These are phyloP conservation scores for Lanmaoa pseudosensibilis DNA, from an alignment of 768 basidiomycete species.

Conservation along the genomic window DNA sequence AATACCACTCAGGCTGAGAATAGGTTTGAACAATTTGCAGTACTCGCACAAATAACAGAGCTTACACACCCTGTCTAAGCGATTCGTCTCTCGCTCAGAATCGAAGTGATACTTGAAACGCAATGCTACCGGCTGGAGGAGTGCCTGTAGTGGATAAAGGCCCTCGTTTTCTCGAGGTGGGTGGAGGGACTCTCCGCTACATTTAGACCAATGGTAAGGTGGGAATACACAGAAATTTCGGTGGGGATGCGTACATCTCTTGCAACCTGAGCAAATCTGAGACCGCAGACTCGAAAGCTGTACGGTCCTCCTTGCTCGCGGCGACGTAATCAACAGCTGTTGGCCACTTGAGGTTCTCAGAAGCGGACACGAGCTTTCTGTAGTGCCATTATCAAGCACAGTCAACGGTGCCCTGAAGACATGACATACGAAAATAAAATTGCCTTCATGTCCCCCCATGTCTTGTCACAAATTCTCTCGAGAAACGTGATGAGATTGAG, in stretches of 20 bases:
- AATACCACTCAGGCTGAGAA: slow-evolving; percentile 92
- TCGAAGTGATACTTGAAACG: slow-evolving; percentile 98
- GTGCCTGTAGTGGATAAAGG: slow-evolving; percentile 80
- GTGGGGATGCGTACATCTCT: slow-evolving; percentile 57
- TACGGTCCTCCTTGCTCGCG: slow-evolving; percentile 49
- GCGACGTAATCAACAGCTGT: slow-evolving; percentile 63
- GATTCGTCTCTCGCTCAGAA: slow-evolving; percentile 80
- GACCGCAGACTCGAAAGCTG: slow-evolving; percentile 75
- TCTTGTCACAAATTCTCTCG: slow-evolving; percentile 58
- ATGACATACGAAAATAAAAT: slow-evolving; percentile 58
- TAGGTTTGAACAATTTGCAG: not conserved
- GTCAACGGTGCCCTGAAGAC: not conserved
- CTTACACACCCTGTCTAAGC: slow-evolving; percentile 77
- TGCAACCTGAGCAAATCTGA: slow-evolving; percentile 76
- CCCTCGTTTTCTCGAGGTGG: slow-evolving; percentile 41
- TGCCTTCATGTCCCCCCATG: slow-evolving; percentile 77
- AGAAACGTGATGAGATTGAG: slow-evolving; percentile 66
- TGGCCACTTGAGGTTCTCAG: slow-evolving; percentile 88
- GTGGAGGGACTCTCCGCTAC: slow-evolving; percentile 55
- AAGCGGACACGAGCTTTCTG: slow-evolving; percentile 61
- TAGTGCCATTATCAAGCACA: not conserved
- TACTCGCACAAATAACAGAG: not conserved
- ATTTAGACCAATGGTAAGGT: slow-evolving; percentile 5
- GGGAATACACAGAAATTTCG: not conserved
- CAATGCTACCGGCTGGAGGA: slow-evolving; percentile 78